These are phyloP conservation scores for Alternaria panax DNA, from an alignment of 2,329 filamentous ascomycete genomes.

Conservation along the genomic window DNA sequence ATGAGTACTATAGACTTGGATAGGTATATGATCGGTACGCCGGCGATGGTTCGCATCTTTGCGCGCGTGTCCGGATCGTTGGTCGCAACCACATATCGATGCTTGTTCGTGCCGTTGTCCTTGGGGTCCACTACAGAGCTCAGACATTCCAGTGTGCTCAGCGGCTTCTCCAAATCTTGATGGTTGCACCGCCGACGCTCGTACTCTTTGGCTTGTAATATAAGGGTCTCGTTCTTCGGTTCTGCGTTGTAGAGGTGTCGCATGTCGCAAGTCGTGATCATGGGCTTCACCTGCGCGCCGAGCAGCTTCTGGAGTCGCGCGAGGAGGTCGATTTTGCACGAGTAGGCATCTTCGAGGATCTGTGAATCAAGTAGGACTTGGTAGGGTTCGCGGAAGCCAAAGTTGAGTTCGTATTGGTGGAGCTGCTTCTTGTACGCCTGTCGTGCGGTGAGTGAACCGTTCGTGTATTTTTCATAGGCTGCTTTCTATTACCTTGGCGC, in stretches of 20 bases:
- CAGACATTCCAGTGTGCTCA: conserved; percentile 74
- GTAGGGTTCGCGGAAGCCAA: conserved; percentile 92
- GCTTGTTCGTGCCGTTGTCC: conserved; percentile 73
- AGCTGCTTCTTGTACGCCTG: conserved; percentile 91
- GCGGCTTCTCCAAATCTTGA: conserved; percentile 74
- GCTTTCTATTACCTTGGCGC: conserved; percentile 32
- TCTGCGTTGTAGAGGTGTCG: conserved; percentile 75
- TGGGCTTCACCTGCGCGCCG: conserved; percentile 84
- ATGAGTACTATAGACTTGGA: conserved; percentile 80
- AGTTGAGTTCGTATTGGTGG: conserved; percentile 85
- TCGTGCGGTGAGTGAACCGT: conserved; percentile 52
- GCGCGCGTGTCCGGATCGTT: conserved; percentile 72
- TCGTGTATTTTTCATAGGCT: too few species aligned
- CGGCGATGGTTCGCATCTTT: conserved; percentile 70
- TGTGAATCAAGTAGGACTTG: conserved; percentile 80
- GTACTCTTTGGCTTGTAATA: conserved; percentile 75
- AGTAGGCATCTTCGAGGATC: conserved; percentile 80
- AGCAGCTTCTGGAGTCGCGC: conserved; percentile 80
- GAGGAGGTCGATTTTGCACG: conserved; percentile 87
- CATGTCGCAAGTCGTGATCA: conserved; percentile 84
- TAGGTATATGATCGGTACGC: conserved; percentile 80
- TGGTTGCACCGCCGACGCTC: conserved; percentile 82
- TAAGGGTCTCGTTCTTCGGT: conserved; percentile 64
- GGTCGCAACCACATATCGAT: conserved; percentile 79
- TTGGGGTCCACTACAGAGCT: conserved; percentile 81